Conservation (phyloP, 2,329 filamentous ascomycete genomes). For the Blumeriella jaapii region DNA sequence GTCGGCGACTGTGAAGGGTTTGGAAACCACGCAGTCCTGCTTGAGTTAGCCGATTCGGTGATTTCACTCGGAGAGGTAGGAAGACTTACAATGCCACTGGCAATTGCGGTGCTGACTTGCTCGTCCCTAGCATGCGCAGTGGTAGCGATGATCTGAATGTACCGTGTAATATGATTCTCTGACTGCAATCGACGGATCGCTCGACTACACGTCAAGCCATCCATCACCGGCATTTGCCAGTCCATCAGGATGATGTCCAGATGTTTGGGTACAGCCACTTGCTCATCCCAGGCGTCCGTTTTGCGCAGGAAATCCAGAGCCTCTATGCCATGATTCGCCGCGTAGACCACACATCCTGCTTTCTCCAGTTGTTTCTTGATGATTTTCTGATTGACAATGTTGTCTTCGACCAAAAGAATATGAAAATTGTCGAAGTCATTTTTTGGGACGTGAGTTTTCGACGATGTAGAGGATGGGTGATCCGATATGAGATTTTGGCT, state of each 20-base stretch:
- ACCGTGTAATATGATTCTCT: slow-evolving; percentile 38
- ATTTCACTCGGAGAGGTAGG: neutral
- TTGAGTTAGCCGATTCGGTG: neutral
- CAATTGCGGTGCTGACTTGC: slow-evolving; percentile 19
- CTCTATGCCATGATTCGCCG: slow-evolving; percentile 47
- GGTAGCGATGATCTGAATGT: slow-evolving; percentile 28
- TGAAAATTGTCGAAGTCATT: slow-evolving; percentile 15
- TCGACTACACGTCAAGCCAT: slow-evolving; percentile 54
- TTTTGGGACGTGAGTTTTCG: neutral
- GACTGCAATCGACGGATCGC: slow-evolving; percentile 50
- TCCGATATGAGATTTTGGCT: neutral
- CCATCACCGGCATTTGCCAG: slow-evolving; percentile 65
- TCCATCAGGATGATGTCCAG: slow-evolving; percentile 62
- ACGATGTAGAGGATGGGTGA: neutral
- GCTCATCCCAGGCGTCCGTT: slow-evolving; percentile 19
- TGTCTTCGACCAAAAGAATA: slow-evolving; percentile 48
- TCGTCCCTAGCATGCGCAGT: slow-evolving; percentile 25
- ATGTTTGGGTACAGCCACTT: slow-evolving; percentile 22
- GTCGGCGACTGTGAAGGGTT: slow-evolving; percentile 17
- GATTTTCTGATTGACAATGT: slow-evolving; percentile 47
- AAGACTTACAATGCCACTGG: slow-evolving; percentile 15
- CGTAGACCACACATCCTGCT: slow-evolving; percentile 31
- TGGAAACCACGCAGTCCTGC: slow-evolving; percentile 18
- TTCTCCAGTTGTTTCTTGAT: slow-evolving; percentile 38
- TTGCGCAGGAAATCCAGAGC: slow-evolving; percentile 34